Conservation (phyloP, 805 yeast species). For the Maudiozyma bulderi region DNA sequence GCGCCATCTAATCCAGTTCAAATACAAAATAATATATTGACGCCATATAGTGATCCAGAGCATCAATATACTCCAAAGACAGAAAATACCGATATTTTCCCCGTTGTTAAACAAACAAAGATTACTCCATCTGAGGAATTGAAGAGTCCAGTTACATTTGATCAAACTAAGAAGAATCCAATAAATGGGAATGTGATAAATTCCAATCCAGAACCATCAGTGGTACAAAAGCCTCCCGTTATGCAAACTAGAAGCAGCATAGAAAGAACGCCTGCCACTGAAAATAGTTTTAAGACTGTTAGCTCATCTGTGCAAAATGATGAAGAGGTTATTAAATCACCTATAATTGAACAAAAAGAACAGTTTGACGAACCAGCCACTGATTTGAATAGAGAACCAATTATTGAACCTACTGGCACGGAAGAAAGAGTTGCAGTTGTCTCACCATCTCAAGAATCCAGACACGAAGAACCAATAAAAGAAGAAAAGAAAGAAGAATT, state of each 20-base stretch:
- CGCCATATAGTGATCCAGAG: constrained; percentile 16
- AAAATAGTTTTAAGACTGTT: no score
- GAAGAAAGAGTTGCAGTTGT: no score
- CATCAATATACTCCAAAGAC: constrained; percentile 8
- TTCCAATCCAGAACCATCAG: not conserved
- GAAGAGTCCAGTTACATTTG: not conserved
- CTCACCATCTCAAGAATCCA: not conserved
- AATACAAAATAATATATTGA: constrained; percentile 18
- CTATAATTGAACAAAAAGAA: no score
- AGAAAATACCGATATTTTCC: not conserved
- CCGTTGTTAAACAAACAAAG: not conserved
- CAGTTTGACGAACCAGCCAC: no score
- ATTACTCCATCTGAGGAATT: not conserved
- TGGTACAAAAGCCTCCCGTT: not conserved
- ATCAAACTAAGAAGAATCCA: not conserved
- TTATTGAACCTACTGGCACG: no score
- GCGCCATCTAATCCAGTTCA: constrained; percentile 5
- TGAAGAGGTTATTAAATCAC: no score
- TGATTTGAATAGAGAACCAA: no score
- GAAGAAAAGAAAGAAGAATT: not conserved
- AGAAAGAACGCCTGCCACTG: no score
- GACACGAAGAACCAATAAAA: not conserved
- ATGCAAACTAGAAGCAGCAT: no score
- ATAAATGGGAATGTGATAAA: not conserved
- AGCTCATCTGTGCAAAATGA: no score